phyloP scores from a whole-genome alignment of 2,329 filamentous ascomycete genomes.

The Diaporthe sp. region DNA sequence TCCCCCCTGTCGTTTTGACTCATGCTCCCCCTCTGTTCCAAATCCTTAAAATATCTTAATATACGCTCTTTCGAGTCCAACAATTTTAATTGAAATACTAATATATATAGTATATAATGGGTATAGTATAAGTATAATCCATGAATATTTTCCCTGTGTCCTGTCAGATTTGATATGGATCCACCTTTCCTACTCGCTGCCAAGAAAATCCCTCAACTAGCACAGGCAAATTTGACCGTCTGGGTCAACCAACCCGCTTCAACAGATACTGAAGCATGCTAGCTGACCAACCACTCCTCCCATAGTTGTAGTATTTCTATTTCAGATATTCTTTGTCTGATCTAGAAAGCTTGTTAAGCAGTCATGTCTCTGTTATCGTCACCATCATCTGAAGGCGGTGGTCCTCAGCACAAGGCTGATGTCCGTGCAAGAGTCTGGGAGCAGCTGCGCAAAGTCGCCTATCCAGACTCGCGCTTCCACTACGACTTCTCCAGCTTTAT shows the following conservation, averaged over 20 bases:
- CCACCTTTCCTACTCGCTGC: background rate
- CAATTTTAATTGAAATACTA: no score
- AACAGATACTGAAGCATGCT: background rate
- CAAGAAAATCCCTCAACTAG: background rate
- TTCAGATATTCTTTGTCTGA: background rate
- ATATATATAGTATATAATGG: no score
- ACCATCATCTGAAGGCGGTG: background rate
- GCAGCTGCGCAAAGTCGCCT: conserved; percentile 54
- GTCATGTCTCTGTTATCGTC: conserved; percentile 4
- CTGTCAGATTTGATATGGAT: background rate
- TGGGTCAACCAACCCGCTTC: background rate
- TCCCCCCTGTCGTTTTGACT: no score
- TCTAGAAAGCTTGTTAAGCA: background rate
- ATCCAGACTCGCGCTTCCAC: conserved; percentile 59
- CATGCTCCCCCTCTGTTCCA: no score
- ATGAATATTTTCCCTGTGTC: background rate
- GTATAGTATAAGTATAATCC: no score
- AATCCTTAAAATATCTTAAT: no score
- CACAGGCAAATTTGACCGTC: background rate
- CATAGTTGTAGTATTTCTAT: background rate
- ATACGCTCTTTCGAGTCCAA: no score
- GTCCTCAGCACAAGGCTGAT: conserved; percentile 42
- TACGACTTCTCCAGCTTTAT: conserved; percentile 59
- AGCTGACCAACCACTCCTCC: background rate
- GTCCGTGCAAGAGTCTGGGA: conserved; percentile 50